Conservation (phyloP, 2,329 filamentous ascomycete genomes). For the Ascochyta clinopodiicola region DNA sequence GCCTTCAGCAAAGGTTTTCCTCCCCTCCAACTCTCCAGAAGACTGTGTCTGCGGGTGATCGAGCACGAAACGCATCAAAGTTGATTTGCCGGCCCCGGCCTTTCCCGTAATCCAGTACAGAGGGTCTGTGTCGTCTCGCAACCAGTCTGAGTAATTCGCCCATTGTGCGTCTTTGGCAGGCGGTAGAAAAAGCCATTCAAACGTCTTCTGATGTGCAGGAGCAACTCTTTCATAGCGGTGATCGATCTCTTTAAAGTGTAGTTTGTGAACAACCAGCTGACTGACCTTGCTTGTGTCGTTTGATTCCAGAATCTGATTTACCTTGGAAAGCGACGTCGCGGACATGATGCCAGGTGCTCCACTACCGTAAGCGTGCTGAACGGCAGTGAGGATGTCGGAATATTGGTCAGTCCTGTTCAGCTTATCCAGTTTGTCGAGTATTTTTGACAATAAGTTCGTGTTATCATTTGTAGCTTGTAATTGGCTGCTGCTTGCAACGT, state of each 20-base stretch:
- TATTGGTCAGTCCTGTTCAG: not conserved
- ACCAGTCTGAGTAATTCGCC: slow-evolving; percentile 16
- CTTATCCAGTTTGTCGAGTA: not conserved
- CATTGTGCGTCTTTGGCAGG: not conserved
- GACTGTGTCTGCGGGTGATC: not conserved
- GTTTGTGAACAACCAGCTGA: not conserved
- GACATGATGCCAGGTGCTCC: not conserved
- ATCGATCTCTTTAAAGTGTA: slow-evolving; percentile 2
- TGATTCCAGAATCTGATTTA: not conserved
- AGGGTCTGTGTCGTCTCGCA: not conserved
- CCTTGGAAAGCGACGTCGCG: not conserved
- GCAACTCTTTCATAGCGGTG: slow-evolving; percentile 14
- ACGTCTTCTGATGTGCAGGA: slow-evolving; percentile 10
- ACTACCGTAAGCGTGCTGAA: not conserved
- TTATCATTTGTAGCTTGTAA: no score
- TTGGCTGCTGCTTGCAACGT: no score
- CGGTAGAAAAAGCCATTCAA: slow-evolving; percentile 13
- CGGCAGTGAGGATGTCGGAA: not conserved
- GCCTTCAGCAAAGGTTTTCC: not conserved
- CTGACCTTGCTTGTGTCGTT: not conserved
- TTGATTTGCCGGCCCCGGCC: slow-evolving; percentile 56
- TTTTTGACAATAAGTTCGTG: not conserved
- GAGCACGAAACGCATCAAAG: slow-evolving; percentile 46
- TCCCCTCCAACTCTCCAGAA: not conserved
- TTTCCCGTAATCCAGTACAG: slow-evolving; percentile 52